Base-by-base conservation (phyloP, 495 filamentous ascomycete species). In the Thermothielavioides terrestris region DNA sequence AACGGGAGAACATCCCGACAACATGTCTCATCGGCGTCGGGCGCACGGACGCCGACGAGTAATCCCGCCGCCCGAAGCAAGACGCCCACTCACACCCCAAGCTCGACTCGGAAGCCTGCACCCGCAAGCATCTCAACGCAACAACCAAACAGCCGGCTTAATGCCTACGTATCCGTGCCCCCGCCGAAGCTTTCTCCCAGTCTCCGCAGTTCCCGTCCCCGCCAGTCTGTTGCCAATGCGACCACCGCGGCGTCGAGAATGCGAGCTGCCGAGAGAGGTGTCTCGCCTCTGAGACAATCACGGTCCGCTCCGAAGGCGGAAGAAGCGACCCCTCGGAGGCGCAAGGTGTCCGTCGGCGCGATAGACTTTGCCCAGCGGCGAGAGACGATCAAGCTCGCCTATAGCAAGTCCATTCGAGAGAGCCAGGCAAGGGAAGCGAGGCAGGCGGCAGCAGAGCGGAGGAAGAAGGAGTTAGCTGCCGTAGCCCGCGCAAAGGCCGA, bases 361-460 rank as follows among this genome's bases (percentile, higher is more conserved):
- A 83, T 89, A 25, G 85, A 94, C 63, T 90, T 89, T 58, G 86
- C 79, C 30, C 84, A 82, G 38, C 76, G 86, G 23, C 76, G 87
- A 42, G 83, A 85, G 50, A 80, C 76, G 36, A 91, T 91, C 49
- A 82, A 88, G 56, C 78, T 86, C 39, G 86, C 86, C 1, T 87
- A 91, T 54, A 89, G 82, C 39, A 82, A 83, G 47, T 85, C 82
- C 18, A 79, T 89, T 36, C 77, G 81, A 53, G 83, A 85, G 58
- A 82, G 69, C 57, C 79, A 88, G 58, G 74, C 76, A 50, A 77
- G 72, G 49, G 76, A 81, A 65, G 75, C 68, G 48, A 68, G 68
- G 47, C 60, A 62, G 49, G 64, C 55, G 12, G 68, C 65, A n/a
- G 69, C 70, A 28, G 65, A 73, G 28, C 66, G 56, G 52, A 73